Base-by-base conservation (phyloP, 306 rosid species). In the Coriaria nepalensis region DNA sequence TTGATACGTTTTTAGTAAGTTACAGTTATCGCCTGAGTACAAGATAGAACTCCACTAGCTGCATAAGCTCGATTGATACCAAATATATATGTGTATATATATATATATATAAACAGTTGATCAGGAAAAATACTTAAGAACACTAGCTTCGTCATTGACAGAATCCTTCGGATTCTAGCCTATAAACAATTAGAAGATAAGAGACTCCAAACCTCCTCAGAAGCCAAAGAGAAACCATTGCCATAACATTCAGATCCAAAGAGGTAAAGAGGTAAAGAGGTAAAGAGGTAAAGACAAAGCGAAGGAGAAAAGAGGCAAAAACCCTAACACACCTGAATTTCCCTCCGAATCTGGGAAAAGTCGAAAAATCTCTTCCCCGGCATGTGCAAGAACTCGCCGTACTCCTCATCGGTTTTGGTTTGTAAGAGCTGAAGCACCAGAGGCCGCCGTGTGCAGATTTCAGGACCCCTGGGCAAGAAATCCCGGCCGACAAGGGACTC, bases 401-500 rank as follows among this genome's bases (percentile, higher is more conserved):
- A 85, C 76, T 86, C 96, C 49, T 92, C 94, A 0, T 68, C 83
- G 8, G 82, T 5, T 67, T 74, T 77, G 14, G 79, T 86, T 69
- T 82, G 94, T 38, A 92, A 79, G 9, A 92, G 92, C 87, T 92
- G 96, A 33, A 92, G 93, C 34, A 92, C 94, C 13, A 92, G 86
- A 0, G 98, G 98, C 33, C 96, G 67, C 45, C 96, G 80, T 3
- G 98, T 85, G 53, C 98, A 92, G 53, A 92, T 85, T 13, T 92
- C 98, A 15, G 83, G 69, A 45, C 98, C 98, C 33, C 98, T 68
- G 0, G 98, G 96, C 47, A 92, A 72, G 65, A 92, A 92, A 68
- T 92, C 98, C 5, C 98, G 94, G 41, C 98, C 98, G 6, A 85
- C 96, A 6, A 92, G 93, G 6, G 98, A 70, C 56, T 92, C 96